These are phyloP conservation scores for Hygrocybe coccinea DNA, from an alignment of 768 basidiomycete genomes.

Conservation along the genomic window DNA sequence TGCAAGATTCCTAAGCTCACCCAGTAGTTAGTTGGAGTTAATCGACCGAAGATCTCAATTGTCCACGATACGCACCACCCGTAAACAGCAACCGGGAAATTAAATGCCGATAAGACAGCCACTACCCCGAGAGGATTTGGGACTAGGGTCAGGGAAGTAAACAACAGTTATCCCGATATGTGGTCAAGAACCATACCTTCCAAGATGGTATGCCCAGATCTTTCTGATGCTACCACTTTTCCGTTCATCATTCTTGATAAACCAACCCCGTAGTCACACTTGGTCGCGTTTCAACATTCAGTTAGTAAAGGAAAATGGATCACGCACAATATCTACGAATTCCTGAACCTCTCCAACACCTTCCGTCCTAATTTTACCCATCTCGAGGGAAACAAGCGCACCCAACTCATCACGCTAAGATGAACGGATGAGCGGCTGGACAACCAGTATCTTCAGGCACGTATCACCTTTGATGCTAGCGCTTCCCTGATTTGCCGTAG, in stretches of 20 bases:
- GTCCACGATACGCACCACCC: slow-evolving; percentile 56
- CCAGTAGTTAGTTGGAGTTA: slow-evolving; percentile 1
- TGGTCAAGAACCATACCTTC: slow-evolving; percentile 52
- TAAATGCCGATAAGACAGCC: slow-evolving; percentile 85
- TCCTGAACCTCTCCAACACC: slow-evolving; percentile 93
- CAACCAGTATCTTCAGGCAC: slow-evolving; percentile 7
- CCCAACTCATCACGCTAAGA: slow-evolving; percentile 71
- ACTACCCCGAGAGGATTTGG: slow-evolving; percentile 80
- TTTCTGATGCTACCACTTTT: slow-evolving; percentile 78
- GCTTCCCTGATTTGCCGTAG: slow-evolving; percentile 84
- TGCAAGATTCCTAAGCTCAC: slow-evolving; percentile 70
- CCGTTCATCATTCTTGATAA: slow-evolving; percentile 95
- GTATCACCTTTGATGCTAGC: slow-evolving; percentile 60
- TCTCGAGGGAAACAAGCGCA: slow-evolving; percentile 78
- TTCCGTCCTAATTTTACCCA: slow-evolving; percentile 89
- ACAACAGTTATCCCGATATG: slow-evolving; percentile 10
- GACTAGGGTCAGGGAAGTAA: slow-evolving; percentile 44
- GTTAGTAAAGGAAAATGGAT: neutral
- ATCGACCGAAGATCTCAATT: neutral
- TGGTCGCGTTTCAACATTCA: slow-evolving; percentile 9
- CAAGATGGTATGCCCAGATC: slow-evolving; percentile 85
- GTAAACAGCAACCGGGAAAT: slow-evolving; percentile 93
- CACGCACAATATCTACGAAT: slow-evolving; percentile 85
- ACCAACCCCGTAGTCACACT: slow-evolving; percentile 95
- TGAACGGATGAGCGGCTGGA: slow-evolving; percentile 10